Conservation (phyloP, 2,329 filamentous ascomycete species). For the Teratosphaeria zuluensis region DNA sequence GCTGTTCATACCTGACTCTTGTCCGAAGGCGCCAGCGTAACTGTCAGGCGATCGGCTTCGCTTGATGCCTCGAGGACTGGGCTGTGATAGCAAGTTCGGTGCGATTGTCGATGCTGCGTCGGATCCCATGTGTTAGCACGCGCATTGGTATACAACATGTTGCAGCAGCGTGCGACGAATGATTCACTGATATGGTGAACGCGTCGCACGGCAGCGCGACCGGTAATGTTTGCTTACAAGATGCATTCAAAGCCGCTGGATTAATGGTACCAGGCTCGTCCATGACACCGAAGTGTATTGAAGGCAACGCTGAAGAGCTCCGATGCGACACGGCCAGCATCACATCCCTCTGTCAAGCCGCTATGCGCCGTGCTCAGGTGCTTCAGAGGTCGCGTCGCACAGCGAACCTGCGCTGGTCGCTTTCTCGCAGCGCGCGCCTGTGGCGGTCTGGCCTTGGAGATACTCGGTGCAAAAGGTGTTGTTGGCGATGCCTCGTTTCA, state of each 20-base stretch:
- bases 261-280: conserved; percentile 85
- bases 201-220: conserved; percentile 11
- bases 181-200: neutral
- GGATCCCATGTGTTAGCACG: conserved; percentile 24
- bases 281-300: conserved; percentile 28
- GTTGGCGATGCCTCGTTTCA: conserved; percentile 1
- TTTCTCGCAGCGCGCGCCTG: conserved; percentile 16
- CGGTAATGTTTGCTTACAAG: conserved; percentile 45
- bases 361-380: conserved; percentile 1
- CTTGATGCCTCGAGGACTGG: conserved; percentile 62
- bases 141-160: neutral
- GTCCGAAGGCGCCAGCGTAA: conserved; percentile 33
- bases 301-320: conserved; percentile 19
- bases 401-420: conserved; percentile 11
- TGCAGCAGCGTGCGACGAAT: conserved; percentile 7
- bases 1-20: conserved; percentile 56
- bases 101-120: conserved; percentile 36
- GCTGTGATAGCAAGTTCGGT: conserved; percentile 32
- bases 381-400: conserved; percentile 10
- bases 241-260: conserved; percentile 73
- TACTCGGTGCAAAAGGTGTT: conserved; percentile 12
- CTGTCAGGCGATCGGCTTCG: conserved; percentile 66
- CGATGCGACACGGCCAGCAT: conserved; percentile 29
- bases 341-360: conserved; percentile 20
- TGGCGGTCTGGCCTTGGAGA: conserved; percentile 21